phyloP scores from a whole-genome alignment of 163 green algal species.

The Picocystis sp. region DNA sequence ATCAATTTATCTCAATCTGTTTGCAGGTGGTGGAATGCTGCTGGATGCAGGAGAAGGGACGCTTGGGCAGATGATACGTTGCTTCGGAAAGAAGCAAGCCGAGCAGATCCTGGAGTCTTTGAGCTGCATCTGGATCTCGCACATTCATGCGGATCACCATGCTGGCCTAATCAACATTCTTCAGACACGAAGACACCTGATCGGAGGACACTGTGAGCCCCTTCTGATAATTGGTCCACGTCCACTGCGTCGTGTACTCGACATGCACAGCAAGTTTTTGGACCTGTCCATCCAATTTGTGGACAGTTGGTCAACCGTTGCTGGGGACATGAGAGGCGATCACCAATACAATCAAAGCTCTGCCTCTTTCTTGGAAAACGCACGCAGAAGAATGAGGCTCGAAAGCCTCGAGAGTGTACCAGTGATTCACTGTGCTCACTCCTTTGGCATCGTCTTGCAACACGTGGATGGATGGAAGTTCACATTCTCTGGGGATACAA shows the following conservation, averaged over 20 bases:
- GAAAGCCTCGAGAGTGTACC: conserved; percentile 35
- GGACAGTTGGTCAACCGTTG: conserved; percentile 24
- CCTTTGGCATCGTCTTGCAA: conserved; percentile 43
- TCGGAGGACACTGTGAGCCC: conserved; percentile 21
- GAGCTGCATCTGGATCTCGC: conserved; percentile 70
- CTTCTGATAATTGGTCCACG: conserved; percentile 67
- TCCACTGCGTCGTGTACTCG: conserved; percentile 45
- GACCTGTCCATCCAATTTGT: conserved; percentile 19
- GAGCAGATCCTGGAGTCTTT: conserved; percentile 17
- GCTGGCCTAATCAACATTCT: conserved; percentile 45
- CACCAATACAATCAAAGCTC: background rate
- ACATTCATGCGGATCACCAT: conserved; percentile 98
- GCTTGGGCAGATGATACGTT: conserved; percentile 61
- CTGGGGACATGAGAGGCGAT: background rate
- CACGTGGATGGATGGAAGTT: conserved; percentile 19
- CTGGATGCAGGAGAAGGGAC: conserved; percentile 84
- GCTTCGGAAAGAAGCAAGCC: conserved; percentile 29
- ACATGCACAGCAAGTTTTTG: conserved; percentile 34
- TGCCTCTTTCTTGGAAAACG: too few species aligned
- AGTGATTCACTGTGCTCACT: conserved; percentile 55
- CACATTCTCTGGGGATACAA: conserved; percentile 6
- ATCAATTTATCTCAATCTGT: conserved; percentile 39
- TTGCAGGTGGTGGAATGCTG: conserved; percentile 49
- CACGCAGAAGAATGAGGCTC: conserved; percentile 31
- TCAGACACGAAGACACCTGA: conserved; percentile 27